Evolutionary conservation across 139 green algal genomes (phyloP).

Genomic region (Chlorella sp.): DNA sequence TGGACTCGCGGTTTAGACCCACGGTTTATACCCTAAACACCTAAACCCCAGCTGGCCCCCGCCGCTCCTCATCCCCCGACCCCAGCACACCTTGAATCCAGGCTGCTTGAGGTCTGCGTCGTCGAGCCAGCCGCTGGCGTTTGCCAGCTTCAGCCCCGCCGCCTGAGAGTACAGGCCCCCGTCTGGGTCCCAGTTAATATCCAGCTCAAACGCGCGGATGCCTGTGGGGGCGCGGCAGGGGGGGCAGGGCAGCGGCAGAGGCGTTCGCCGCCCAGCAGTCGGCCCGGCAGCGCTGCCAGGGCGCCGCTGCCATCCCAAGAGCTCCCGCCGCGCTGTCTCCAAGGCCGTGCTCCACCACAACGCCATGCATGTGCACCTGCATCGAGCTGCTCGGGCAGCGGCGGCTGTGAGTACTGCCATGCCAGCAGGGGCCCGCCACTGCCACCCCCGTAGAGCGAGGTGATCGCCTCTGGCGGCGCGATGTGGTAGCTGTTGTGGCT

Average conservation of each 20-base stretch:
- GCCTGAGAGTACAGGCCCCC: constrained; percentile 30
- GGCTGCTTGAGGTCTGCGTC: constrained; percentile 21
- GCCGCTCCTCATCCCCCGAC: too few relatives aligned
- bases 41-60: too few relatives aligned
- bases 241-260: too few relatives aligned
- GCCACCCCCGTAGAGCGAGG: background rate
- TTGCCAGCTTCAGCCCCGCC: constrained; percentile 27
- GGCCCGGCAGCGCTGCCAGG: too few relatives aligned
- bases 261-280: too few relatives aligned
- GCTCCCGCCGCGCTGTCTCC: too few relatives aligned
- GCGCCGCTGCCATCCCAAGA: too few relatives aligned
- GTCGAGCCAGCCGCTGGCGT: constrained; percentile 6
- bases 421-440: background rate
- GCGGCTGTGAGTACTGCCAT: constrained; percentile 33
- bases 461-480: constrained; percentile 16
- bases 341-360: too few relatives aligned
- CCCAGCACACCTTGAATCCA: constrained; percentile 39
- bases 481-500: constrained; percentile 48
- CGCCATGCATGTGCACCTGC: background rate
- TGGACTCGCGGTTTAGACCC: too few relatives aligned
- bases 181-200: constrained; percentile 34
- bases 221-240: background rate
- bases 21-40: too few relatives aligned
- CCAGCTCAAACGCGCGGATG: constrained; percentile 38
- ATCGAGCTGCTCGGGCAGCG: constrained; percentile 17